Base-by-base conservation (phyloP, 805 yeast species). In the Kodamaea lidongshanica region DNA sequence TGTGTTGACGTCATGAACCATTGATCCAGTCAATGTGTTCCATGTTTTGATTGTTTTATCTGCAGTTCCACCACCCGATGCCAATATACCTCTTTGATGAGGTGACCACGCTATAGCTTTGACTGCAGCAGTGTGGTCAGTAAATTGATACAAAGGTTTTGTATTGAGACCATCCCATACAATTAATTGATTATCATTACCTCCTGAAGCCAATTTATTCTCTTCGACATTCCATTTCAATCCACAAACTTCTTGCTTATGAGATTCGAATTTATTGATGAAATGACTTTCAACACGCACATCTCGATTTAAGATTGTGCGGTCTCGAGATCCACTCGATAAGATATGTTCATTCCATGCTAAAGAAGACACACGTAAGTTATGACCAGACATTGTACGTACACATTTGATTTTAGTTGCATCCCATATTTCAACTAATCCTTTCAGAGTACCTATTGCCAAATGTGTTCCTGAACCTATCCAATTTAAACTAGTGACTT, bases 81-180 rank as follows among this genome's bases (percentile, higher is more conserved):
- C 97, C 33, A 92, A 56, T 3, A 88, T 70, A 1, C 97, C 96
- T 33, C 96, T 65, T 51, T 86, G 95, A 51, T 92, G 97, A 3
- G 98, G 97, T 1, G 94, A 83, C 98, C 98, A 92, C 2, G 95
- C 84, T 31, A 92, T 70, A 0, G 97, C 98, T 57, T 92, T 92
- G 3, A 92, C 94, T 0, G 98, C 98, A 1, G 97, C 96, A 11
- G 73, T 75, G 53, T 92, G 97, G 40, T 86, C 95, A 2, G 69
- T 65, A 45, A 87, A 81, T 36, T 68, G 78, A 48, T 78, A 72
- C 16, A 85, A 53, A 2, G 98, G 96, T 32, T 66, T 67, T 4
- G 70, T 52, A 31, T 70, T 71, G 25, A 77, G 53, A 1, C 92
- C 95, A 50, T 86, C 95, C 92, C 96, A 92, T 7, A 92, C 81